Percentiles rank a stretch among this genome's conserved stretches.
phyloP scores from a whole-genome alignment of 306 rosid genomes.

The Cicer judaicum region DNA sequence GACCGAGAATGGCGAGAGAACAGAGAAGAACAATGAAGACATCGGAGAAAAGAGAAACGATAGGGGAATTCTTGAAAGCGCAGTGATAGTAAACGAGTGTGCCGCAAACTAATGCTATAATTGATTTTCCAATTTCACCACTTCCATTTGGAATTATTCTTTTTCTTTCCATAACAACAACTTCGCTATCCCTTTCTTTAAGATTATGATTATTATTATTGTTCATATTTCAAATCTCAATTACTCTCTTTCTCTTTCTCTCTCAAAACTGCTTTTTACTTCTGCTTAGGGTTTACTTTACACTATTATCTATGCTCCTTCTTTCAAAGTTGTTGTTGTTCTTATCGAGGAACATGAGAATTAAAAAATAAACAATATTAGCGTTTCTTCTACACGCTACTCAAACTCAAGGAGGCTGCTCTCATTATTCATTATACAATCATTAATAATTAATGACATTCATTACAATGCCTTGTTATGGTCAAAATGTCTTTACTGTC shows the following conservation, averaged over 20 bases:
- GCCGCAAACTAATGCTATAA: slow-evolving; percentile 65
- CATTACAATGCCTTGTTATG: too few relatives aligned
- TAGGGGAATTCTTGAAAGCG: slow-evolving; percentile 68
- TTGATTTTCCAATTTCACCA: slow-evolving; percentile 52
- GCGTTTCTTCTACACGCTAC: too few relatives aligned
- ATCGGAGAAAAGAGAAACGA: slow-evolving; percentile 80
- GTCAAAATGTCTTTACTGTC: too few relatives aligned
- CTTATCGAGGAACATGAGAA: too few relatives aligned
- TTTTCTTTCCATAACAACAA: not conserved
- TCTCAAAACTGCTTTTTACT: too few relatives aligned
- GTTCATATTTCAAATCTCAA: not conserved
- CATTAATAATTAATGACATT: too few relatives aligned
- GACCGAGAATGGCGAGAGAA: slow-evolving; percentile 96
- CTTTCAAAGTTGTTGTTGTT: too few relatives aligned
- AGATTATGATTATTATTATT: not conserved
- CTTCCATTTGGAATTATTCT: not conserved
- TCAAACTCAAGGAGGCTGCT: too few relatives aligned
- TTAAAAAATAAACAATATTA: too few relatives aligned
- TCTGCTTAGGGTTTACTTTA: too few relatives aligned
- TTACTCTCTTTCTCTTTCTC: not conserved
- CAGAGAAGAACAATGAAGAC: slow-evolving; percentile 92
- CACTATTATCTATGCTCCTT: too few relatives aligned
- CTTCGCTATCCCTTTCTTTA: not conserved
- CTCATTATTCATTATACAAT: too few relatives aligned
- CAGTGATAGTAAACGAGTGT: slow-evolving; percentile 85